These are phyloP conservation scores for Rhizopus delemar DNA, from an alignment of 371 early-diverging fungal species.

Conservation along the genomic window DNA sequence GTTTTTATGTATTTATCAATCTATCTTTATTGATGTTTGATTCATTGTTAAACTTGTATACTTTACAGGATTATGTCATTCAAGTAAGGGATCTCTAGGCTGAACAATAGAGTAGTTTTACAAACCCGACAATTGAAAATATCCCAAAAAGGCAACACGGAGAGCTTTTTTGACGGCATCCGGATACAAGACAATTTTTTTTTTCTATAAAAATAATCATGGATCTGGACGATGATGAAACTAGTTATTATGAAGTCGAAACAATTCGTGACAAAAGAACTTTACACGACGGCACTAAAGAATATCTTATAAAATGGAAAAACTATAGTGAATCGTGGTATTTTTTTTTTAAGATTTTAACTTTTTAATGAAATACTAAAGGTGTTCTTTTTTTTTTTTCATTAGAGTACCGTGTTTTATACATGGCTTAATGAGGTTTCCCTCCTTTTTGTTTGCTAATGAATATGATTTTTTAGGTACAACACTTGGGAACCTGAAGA, in stretches of 20 bases:
- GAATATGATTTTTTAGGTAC: slow-evolving; percentile 3
- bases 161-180: too few relatives aligned
- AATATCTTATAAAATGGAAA: slow-evolving; percentile 30
- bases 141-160: too few relatives aligned
- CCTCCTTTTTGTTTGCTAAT: neutral
- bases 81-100: too few relatives aligned
- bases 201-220: neutral
- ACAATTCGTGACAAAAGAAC: slow-evolving; percentile 11
- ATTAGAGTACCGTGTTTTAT: neutral
- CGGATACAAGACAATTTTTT: slow-evolving; percentile 3
- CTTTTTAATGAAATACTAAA: neutral
- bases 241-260: slow-evolving; percentile 4
- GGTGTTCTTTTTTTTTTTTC: neutral
- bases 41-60: too few relatives aligned
- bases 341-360: neutral
- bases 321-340: slow-evolving; percentile 24
- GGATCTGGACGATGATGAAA: neutral
- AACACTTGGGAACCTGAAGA: slow-evolving; percentile 32
- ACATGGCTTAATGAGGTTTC: neutral
- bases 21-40: too few relatives aligned
- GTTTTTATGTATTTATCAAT: too few relatives aligned
- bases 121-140: too few relatives aligned
- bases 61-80: too few relatives aligned
- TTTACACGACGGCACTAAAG: neutral
- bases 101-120: too few relatives aligned